Evolutionary conservation across 345 rosid species (phyloP), one percentile per base, ranked within the genome.

Genomic region (Linum trigynum): DNA sequence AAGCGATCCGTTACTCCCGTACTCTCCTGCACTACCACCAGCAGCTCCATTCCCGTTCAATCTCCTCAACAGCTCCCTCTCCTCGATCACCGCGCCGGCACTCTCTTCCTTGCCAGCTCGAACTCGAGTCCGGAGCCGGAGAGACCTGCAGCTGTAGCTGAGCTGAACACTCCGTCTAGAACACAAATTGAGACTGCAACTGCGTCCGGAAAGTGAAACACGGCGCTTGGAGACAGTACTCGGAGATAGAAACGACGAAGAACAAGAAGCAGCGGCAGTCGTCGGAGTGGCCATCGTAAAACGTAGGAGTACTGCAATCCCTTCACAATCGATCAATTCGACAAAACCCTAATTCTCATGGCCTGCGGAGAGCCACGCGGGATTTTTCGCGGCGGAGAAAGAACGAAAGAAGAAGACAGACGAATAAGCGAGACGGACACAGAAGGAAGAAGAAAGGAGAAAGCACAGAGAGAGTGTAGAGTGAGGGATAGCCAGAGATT

Each of bases 51-150:
- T 82, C 40, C 76, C 81, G 60, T 73, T 81, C 17, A 77, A 61
- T 68, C 74, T 62, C 39, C 72, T 69, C 36, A 80, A 67, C 73
- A 83, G 39, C 56, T 71, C 80, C 67, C 86, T 80, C 71, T 84
- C 84, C 62, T 84, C 83, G 42, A 84, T 78, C n/a, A 79, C 78
- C 17, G 67, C 32, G 32, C 32, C 32, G 32, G 32, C 79, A 64
- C 71, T 75, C 42, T 78, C 84, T 61, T 80, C 85, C 67, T 70
- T 81, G 10, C 70, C 59, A 56, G 82, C 84, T 66, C 80, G 81
- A 79, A 80, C 65, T 69, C 75, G 64, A 71, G 72, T 62, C 48
- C 83, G 76, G 36, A 63, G 43, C 15, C 57, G 59, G 3, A 71
- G 59, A 17, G 14, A 48, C 15, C 53, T 48, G 53, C 1, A 23